Percentiles rank a stretch among this genome's conserved stretches.
Conservation (phyloP, 2,329 filamentous ascomycete species). For the Magnaporthales sp. region DNA sequence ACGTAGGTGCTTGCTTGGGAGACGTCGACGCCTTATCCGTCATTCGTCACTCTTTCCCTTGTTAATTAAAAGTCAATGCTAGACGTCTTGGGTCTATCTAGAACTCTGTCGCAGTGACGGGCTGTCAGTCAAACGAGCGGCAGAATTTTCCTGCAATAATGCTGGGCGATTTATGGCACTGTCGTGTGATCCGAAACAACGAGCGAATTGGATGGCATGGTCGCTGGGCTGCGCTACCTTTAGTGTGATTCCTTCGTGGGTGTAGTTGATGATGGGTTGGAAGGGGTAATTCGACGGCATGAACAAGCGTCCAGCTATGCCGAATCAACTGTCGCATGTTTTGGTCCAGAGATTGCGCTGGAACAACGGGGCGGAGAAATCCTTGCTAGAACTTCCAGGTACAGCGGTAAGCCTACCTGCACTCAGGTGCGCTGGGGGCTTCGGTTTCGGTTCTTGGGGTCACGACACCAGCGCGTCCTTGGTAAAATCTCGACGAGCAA, state of each 20-base stretch:
- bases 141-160: not conserved
- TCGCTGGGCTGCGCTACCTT: not conserved
- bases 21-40: not conserved
- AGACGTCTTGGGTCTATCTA: not conserved
- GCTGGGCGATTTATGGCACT: not conserved
- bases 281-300: not conserved
- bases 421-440: not conserved
- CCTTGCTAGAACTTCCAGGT: not conserved
- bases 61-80: not conserved
- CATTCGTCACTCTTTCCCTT: not conserved
- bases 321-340: not conserved
- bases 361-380: not conserved
- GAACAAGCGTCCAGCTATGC: not conserved
- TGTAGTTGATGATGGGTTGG: not conserved
- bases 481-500: not conserved
- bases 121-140: not conserved
- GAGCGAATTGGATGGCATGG: not conserved
- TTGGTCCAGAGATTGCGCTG: not conserved
- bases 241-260: not conserved
- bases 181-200: not conserved
- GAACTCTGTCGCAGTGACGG: not conserved
- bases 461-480: not conserved
- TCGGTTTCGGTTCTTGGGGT: not conserved
- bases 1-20: not conserved
- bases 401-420: not conserved